A percentile compares a stretch with the other conserved stretches of the same genome.
These are phyloP conservation scores for Alternaria tenuissima DNA, from an alignment of 2,329 filamentous ascomycete genomes.

Conservation along the genomic window DNA sequence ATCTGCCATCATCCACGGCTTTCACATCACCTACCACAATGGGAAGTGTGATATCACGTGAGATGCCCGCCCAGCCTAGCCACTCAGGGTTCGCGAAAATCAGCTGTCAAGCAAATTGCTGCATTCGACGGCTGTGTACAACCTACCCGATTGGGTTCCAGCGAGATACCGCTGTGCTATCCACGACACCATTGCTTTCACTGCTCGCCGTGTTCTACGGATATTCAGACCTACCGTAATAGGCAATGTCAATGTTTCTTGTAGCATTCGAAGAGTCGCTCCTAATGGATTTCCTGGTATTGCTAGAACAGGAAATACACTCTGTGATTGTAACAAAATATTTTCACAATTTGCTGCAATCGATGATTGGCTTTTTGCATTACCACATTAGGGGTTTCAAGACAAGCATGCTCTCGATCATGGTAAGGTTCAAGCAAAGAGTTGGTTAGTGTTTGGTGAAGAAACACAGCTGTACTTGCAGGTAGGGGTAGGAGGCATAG, in stretches of 20 bases:
- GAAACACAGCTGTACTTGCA: not conserved
- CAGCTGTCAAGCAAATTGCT: not conserved
- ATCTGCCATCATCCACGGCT: not conserved
- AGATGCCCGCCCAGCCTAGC: not conserved
- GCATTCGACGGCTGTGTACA: not conserved
- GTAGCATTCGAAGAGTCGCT: not conserved
- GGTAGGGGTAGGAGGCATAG: not conserved
- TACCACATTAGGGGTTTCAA: not conserved
- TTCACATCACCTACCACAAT: not conserved
- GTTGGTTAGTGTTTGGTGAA: not conserved
- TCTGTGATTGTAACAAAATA: not conserved
- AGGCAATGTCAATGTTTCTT: not conserved
- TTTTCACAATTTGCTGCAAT: not conserved
- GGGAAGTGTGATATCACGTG: not conserved
- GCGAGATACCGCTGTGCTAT: not conserved
- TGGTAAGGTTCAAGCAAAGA: not conserved
- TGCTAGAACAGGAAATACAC: not conserved
- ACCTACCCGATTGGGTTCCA: not conserved
- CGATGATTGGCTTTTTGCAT: not conserved
- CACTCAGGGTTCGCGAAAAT: not conserved
- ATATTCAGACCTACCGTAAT: not conserved
- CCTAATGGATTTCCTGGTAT: not conserved
- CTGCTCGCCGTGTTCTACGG: not conserved
- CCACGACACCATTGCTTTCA: not conserved
- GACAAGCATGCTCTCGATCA: not conserved